A percentile compares a stretch with the other conserved stretches of the same genome.
These are phyloP conservation scores for Pyrus hybrid DNA, from an alignment of 331 rosid genomes.

Conservation along the genomic window DNA sequence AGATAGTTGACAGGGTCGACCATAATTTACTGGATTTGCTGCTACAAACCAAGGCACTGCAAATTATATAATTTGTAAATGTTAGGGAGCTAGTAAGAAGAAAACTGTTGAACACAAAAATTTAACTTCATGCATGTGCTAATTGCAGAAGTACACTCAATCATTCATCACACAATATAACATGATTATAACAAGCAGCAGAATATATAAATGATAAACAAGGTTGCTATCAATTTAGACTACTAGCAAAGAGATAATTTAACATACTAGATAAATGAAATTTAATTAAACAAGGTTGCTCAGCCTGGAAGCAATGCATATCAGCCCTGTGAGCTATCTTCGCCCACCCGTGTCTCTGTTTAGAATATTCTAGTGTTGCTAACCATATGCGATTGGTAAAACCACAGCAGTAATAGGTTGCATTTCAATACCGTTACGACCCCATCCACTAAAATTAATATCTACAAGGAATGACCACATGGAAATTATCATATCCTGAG, in stretches of 20 bases:
- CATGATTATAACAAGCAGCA: background rate
- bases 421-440: background rate
- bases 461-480: background rate
- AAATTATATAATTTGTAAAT: constrained; percentile 13
- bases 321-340: background rate
- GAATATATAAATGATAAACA: background rate
- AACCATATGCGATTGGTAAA: background rate
- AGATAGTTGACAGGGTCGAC: constrained; percentile 92
- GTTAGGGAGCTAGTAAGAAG: constrained; percentile 3
- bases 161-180: background rate
- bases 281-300: background rate
- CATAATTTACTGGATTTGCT: constrained; percentile 93
- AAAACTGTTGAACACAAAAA: background rate
- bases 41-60: constrained; percentile 98
- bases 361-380: background rate
- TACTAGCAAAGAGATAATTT: background rate
- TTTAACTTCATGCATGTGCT: background rate
- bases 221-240: background rate
- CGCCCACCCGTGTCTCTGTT: background rate
- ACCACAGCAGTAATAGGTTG: background rate
- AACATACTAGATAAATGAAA: background rate
- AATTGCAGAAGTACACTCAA: background rate
- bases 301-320: background rate
- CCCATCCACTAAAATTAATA: background rate
- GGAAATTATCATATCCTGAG: background rate